Conservation (phyloP, 2,329 filamentous ascomycete species). For the Nothomitra cinnamomea region DNA sequence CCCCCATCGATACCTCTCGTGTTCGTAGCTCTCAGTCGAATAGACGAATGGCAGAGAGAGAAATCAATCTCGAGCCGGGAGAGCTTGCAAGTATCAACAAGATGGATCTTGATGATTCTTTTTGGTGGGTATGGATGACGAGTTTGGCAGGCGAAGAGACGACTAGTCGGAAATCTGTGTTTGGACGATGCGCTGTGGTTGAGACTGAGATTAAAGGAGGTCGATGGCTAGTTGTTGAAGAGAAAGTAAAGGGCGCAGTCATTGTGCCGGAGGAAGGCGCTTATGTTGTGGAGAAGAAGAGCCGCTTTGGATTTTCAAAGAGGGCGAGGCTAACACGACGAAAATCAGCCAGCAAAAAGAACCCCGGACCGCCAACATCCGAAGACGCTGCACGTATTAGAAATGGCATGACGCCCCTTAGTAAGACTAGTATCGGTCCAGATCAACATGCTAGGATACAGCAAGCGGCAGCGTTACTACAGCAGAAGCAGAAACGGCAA, state of each 20-base stretch:
- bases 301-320: slow-evolving; percentile 68
- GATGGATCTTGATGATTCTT: slow-evolving; percentile 81
- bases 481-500: slow-evolving; percentile 48
- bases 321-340: slow-evolving; percentile 53
- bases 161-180: slow-evolving; percentile 69
- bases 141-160: slow-evolving; percentile 88
- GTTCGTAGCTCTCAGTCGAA: slow-evolving; percentile 76
- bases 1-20: slow-evolving; percentile 57
- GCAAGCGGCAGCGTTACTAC: slow-evolving; percentile 71
- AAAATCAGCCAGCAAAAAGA: slow-evolving; percentile 51
- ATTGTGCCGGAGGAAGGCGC: slow-evolving; percentile 69
- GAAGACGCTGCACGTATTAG: slow-evolving; percentile 34
- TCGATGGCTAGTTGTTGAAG: slow-evolving; percentile 88
- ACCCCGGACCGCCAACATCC: slow-evolving; percentile 25
- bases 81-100: slow-evolving; percentile 84
- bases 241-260: slow-evolving; percentile 86
- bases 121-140: slow-evolving; percentile 99
- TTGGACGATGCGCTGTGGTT: slow-evolving; percentile 81
- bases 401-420: slow-evolving; percentile 37
- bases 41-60: slow-evolving; percentile 31
- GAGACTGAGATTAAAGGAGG: slow-evolving; percentile 71
- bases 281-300: slow-evolving; percentile 90
- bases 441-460: slow-evolving; percentile 91
- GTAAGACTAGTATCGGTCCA: slow-evolving; percentile 70
- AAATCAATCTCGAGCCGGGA: slow-evolving; percentile 61